These are phyloP conservation scores for Xerocomus brunneocitrinus DNA, from an alignment of 768 basidiomycete species.

Conservation along the genomic window DNA sequence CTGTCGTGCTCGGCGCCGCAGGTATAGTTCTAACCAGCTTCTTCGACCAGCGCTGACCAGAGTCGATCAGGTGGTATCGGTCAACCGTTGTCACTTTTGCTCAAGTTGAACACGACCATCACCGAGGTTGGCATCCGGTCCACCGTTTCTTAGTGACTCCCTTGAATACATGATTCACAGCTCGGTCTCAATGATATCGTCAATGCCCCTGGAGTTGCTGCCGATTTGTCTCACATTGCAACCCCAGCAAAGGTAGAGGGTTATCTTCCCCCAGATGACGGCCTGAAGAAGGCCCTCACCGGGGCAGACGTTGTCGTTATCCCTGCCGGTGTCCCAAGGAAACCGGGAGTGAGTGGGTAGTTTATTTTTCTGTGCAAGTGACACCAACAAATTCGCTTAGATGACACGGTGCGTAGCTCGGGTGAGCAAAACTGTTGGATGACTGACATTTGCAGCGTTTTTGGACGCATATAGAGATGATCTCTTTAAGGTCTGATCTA, in stretches of 20 bases:
- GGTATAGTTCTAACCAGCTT: conserved; percentile 41
- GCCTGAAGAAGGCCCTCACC: conserved; percentile 74
- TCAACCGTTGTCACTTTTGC: conserved; percentile 88
- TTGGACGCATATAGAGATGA: conserved; percentile 61
- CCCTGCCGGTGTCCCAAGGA: conserved; percentile 94
- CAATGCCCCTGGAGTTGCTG: conserved; percentile 94
- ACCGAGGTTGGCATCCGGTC: conserved; percentile 51
- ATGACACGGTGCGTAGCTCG: conserved; percentile 44
- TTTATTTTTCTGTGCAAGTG: background rate
- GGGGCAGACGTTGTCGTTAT: conserved; percentile 92
- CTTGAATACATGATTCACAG: conserved; percentile 33
- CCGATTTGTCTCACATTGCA: conserved; percentile 90
- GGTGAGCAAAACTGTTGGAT: background rate
- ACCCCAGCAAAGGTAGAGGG: conserved; percentile 83
- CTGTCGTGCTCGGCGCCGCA: conserved; percentile 94
- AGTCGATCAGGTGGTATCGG: conserved; percentile 79
- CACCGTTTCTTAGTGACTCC: background rate
- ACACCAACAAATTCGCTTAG: conserved; percentile 24
- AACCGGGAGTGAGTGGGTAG: conserved; percentile 70
- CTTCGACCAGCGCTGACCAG: conserved; percentile 2
- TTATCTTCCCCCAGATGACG: conserved; percentile 74
- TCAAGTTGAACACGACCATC: conserved; percentile 81
- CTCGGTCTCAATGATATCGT: conserved; percentile 94
- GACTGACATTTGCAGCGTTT: conserved; percentile 5
- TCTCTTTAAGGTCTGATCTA: conserved; percentile 75